Evolutionary conservation across 2,329 filamentous ascomycete genomes (phyloP), one percentile per base, ranked within the genome.

Genomic region (Aspergillus aculeatinus): DNA sequence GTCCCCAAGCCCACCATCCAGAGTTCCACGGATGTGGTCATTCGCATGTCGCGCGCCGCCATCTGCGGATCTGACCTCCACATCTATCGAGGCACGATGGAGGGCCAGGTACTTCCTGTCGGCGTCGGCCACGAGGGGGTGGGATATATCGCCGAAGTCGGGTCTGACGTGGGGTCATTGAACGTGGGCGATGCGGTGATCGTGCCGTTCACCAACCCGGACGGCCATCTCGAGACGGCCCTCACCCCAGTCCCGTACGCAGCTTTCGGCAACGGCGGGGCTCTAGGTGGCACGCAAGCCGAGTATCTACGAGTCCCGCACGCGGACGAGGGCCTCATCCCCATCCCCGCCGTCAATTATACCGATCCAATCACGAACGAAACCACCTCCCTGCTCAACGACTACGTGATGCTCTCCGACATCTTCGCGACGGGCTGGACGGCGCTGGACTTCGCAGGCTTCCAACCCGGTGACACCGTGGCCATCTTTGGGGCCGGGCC

Each of bases 401-500:
- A 74, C 51, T 70, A 68, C 47, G 58, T 75, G 4, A 64, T 68
- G 48, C 19, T 74, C 2, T 66, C 68, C 6, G 77, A 79, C 57
- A 77, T 79, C 48, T 77, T 77, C 61, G 63, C 68, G 12, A 79
- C 76, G 1, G 77, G 67, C 14, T 80, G 77, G 77, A 59, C 69
- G 33, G 72, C 69, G 5, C 61, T 80, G 4, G 63, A 68, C 25
- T 72, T 68, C 58, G 68, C 75, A 14, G 75, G 75, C 11, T 79
- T 80, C 65, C 52, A 74, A 54, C 60, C 77, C 0, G 78, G 78
- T 29, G 86, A 89, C 66, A 81, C 76, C 16, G 80, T 89, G 2
- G 86, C 85, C 1, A 81, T 88, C 2, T 89, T 87, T 60, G 86
- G 86, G 1, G 84, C 83, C 2, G 85, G 86, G 0, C 86, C 86